phyloP scores from a whole-genome alignment of 306 rosid genomes.

The Glycine soja region DNA sequence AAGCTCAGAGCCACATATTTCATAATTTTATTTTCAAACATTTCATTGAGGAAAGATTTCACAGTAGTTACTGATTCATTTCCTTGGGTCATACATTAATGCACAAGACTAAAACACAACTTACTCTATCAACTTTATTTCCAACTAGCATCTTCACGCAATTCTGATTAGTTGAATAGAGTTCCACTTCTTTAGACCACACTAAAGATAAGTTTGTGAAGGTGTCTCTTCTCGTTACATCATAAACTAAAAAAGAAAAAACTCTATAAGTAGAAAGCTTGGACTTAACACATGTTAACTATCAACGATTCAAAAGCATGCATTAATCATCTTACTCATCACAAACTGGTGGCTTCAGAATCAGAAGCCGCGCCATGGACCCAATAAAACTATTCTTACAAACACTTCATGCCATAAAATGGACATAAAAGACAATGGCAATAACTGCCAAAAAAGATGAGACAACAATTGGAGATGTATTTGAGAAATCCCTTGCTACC shows the following conservation, averaged over 20 bases:
- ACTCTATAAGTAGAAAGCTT: background rate
- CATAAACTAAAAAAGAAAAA: slow-evolving; percentile 64
- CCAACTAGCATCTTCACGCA: slow-evolving; percentile 95
- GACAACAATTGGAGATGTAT: background rate
- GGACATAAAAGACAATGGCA: background rate
- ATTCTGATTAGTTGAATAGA: slow-evolving; percentile 80
- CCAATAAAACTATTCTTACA: background rate
- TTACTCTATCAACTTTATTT: slow-evolving; percentile 93
- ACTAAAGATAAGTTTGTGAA: slow-evolving; percentile 82
- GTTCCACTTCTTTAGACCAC: slow-evolving; percentile 96
- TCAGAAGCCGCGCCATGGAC: too few species aligned
- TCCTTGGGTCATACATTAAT: slow-evolving; percentile 27
- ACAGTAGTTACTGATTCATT: slow-evolving; percentile 15
- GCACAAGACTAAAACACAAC: slow-evolving; percentile 41
- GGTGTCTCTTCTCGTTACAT: slow-evolving; percentile 88
- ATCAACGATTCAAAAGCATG: background rate
- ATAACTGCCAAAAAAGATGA: background rate
- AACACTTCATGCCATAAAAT: background rate
- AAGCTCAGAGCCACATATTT: slow-evolving; percentile 16
- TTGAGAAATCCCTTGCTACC: background rate
- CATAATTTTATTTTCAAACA: slow-evolving; percentile 31
- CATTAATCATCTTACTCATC: too few species aligned
- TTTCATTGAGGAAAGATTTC: slow-evolving; percentile 22
- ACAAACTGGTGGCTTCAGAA: too few species aligned
- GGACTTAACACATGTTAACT: slow-evolving; percentile 7